Base-by-base conservation (phyloP, 129 eudicot species). In the Lactuca saligna region DNA sequence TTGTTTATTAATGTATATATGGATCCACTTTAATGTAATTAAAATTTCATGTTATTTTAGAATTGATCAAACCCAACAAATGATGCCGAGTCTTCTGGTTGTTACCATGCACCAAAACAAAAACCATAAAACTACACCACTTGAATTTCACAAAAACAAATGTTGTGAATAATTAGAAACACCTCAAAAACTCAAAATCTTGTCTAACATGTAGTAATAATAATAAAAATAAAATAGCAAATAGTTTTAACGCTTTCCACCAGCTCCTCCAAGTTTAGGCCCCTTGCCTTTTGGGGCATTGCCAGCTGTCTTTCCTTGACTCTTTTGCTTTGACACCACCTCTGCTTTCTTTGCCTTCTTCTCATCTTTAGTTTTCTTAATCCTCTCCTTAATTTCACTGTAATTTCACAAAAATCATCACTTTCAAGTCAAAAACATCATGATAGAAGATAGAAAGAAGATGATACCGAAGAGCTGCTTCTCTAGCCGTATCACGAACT, bases 331-430 rank as follows among this genome's bases (percentile, higher is more conserved):
- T 8, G 86, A 69, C 51, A 54, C 57, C 62, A 79, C 84, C 54
- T 85, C 90, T 15, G 90, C 86, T 74, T 85, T 85, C 90, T 85
- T 85, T 3, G 86, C 86, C 61, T 81, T 81, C 82, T 82, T 85
- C 37, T 85, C 90, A 25, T 85, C 90, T 66, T 85, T 81, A 8
- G 90, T 85, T 53, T 85, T 85, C 84, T 85, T 85, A 34, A 81
- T 85, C 69, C 90, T 81, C 17, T 85, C 90, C 84, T 85, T 85
- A 1, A 81, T 81, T 74, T 85, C 90, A 32, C 89, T 84, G 71
- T 55, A 62, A 35, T 50, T 4, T 5, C 0, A 12, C 42, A 8
- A 71, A 33, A 17, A 54, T n/a, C 42, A n/a, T 5, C 51, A 33
- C 16, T 5, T 3, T 17, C 29, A 34, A 35, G 2, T 32, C n/a